Evolutionary conservation across 352 stramenopile genomes (phyloP).

Genomic region (Phytophthora sansomeana): DNA sequence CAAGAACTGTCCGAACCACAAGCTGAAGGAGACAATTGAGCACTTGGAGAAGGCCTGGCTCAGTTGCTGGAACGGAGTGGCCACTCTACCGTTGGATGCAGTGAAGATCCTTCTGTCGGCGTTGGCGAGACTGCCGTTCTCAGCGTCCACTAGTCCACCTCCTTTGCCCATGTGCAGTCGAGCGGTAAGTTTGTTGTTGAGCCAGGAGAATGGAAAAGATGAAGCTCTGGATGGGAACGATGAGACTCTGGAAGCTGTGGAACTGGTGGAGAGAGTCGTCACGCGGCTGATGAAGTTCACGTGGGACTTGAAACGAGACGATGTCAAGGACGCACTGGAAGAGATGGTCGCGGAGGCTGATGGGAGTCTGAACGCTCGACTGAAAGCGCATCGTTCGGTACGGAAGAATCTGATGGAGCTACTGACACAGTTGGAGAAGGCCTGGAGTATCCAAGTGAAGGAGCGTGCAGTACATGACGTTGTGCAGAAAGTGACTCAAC

Average conservation of each 20-base stretch:
- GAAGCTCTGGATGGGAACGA: conserved; percentile 48
- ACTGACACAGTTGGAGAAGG: conserved; percentile 75
- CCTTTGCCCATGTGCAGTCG: conserved; percentile 38
- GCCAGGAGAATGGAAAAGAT: conserved; percentile 13
- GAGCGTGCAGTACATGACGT: conserved; percentile 10
- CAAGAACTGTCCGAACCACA: conserved; percentile 48
- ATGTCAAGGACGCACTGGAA: conserved; percentile 62
- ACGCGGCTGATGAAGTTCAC: conserved; percentile 72
- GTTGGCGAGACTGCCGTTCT: conserved; percentile 58
- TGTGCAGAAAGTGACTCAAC: not conserved
- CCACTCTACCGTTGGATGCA: conserved; percentile 44
- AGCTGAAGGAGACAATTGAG: conserved; percentile 45
- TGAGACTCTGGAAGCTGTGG: conserved; percentile 42
- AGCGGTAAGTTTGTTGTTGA: conserved; percentile 41
- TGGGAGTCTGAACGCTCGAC: conserved; percentile 43
- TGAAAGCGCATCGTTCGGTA: conserved; percentile 60
- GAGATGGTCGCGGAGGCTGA: conserved; percentile 71
- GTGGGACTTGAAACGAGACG: conserved; percentile 63
- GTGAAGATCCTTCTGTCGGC: conserved; percentile 54
- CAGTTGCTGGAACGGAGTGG: conserved; percentile 52
- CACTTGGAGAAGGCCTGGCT: conserved; percentile 49
- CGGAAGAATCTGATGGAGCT: conserved; percentile 50
- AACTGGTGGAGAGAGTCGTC: conserved; percentile 53
- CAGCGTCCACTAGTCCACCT: conserved; percentile 43
- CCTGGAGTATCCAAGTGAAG: conserved; percentile 68